phyloP scores from a whole-genome alignment of 371 early-diverging fungal species.

The Vairimorpha necatrix region DNA sequence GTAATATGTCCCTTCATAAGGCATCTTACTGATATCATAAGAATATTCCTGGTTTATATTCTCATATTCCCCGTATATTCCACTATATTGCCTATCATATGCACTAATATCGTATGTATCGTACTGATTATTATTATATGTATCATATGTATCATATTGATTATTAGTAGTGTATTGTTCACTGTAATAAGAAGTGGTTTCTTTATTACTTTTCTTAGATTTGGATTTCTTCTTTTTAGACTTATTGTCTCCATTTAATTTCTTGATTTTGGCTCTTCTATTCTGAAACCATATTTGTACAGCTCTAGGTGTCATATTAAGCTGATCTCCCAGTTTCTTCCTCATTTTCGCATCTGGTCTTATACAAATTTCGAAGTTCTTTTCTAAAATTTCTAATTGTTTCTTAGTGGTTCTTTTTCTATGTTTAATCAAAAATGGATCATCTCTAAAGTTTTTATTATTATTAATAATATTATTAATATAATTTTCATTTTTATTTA shows the following conservation, averaged over 20 bases:
- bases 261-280: slow-evolving; percentile 61
- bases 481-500: too few relatives aligned
- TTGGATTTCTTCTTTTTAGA: neutral
- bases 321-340: slow-evolving; percentile 49
- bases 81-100: neutral
- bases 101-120: neutral
- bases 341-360: slow-evolving; percentile 52
- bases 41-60: neutral
- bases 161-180: too few relatives aligned
- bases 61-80: neutral
- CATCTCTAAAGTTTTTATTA: neutral
- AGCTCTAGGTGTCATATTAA: slow-evolving; percentile 46
- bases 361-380: slow-evolving; percentile 49
- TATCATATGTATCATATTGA: neutral
- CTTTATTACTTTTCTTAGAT: neutral
- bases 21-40: neutral
- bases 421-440: slow-evolving; percentile 2
- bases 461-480: too few relatives aligned
- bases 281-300: slow-evolving; percentile 64
- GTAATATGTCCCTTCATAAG: too few relatives aligned
- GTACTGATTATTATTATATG: neutral
- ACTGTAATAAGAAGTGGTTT: neutral
- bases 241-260: neutral
- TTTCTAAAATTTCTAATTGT: slow-evolving; percentile 43
- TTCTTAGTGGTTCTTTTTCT: slow-evolving; percentile 1